Conservation (phyloP, 2,329 filamentous ascomycete species). For the Trichoderma citrinoviride region DNA sequence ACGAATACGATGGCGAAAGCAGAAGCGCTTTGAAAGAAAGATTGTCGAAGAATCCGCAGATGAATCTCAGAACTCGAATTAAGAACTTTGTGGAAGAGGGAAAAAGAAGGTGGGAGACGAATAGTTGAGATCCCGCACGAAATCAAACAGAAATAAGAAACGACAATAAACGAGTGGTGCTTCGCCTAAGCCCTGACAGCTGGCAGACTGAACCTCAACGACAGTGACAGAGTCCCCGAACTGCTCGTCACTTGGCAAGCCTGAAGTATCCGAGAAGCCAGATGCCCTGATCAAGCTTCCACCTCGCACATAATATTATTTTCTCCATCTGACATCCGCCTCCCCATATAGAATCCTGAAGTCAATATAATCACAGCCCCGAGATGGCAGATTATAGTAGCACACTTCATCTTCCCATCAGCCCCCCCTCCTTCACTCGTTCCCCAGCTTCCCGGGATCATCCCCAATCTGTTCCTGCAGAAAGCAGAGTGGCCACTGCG, state of each 20-base stretch:
- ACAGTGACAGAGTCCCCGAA: neutral
- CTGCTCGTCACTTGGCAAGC: conserved; percentile 5
- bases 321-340: neutral
- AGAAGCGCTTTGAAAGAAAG: neutral
- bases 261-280: neutral
- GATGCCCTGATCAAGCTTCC: neutral
- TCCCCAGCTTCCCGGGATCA: neutral
- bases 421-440: neutral
- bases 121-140: too few species aligned
- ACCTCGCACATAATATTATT: neutral
- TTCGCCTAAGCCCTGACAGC: neutral
- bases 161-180: neutral
- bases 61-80: neutral
- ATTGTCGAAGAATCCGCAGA: too few species aligned
- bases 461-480: conserved; percentile 1
- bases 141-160: neutral
- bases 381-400: neutral
- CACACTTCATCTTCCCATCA: neutral
- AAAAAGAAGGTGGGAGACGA: neutral
- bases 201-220: neutral
- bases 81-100: neutral
- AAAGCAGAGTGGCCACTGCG: neutral
- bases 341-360: neutral
- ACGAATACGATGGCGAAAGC: neutral
- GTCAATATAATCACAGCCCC: neutral